Evolutionary conservation across 2,329 filamentous ascomycete genomes (phyloP).

Genomic region (Cladosporium phlei): DNA sequence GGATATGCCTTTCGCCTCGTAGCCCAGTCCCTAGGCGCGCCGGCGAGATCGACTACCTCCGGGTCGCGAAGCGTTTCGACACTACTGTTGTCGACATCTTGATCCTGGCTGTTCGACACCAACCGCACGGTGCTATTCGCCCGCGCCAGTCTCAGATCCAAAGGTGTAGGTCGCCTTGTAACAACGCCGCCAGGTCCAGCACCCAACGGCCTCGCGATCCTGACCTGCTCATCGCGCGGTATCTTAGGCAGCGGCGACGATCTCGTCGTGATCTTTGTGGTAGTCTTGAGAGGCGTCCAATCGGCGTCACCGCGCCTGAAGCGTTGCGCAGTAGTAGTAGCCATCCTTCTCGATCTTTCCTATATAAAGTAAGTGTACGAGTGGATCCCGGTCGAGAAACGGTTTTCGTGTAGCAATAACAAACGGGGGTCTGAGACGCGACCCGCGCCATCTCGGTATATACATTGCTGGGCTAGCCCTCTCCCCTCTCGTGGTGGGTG

Average conservation of each 20-base stretch:
- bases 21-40: slow-evolving; percentile 17
- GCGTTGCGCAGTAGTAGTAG: slow-evolving; percentile 5
- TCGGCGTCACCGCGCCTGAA: slow-evolving; percentile 15
- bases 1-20: slow-evolving; percentile 7
- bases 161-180: background rate
- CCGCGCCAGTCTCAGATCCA: slow-evolving; percentile 1
- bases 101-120: background rate
- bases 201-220: slow-evolving; percentile 9
- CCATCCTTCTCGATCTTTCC: background rate
- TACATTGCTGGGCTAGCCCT: background rate
- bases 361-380: no score
- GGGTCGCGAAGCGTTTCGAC: slow-evolving; percentile 20
- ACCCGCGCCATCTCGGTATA: no score
- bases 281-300: no score
- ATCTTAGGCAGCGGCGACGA: slow-evolving; percentile 7
- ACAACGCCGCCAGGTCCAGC: background rate
- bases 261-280: slow-evolving; percentile 16
- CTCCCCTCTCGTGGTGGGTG: background rate
- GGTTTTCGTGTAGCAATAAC: background rate
- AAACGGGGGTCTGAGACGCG: no score
- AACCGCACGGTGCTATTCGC: background rate
- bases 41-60: slow-evolving; percentile 23
- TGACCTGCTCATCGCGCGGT: slow-evolving; percentile 17
- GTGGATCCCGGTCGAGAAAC: background rate
- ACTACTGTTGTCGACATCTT: no score